Evolutionary conservation across 1,139 yeast genomes (phyloP).

Genomic region (Blastobotrys raffinosifermentans): DNA sequence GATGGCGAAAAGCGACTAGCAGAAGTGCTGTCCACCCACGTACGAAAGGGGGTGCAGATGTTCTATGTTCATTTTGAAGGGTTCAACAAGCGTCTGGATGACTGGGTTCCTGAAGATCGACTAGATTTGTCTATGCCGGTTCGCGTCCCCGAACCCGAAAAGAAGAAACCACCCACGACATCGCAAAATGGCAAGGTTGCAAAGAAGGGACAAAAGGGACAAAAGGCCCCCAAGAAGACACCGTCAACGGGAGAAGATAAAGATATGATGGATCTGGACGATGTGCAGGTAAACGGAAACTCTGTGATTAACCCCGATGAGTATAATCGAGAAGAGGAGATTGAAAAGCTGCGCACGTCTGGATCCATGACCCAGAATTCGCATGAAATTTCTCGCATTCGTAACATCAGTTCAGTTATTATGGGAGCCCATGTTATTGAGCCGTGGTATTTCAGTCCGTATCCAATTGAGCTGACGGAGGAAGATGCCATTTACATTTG

Average conservation of each 20-base stretch:
- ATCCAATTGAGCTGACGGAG: slow-evolving; percentile 90
- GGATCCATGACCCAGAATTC: slow-evolving; percentile 94
- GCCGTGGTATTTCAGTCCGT: slow-evolving; percentile 98
- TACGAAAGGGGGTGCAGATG: slow-evolving; percentile 65
- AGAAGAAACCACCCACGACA: slow-evolving; percentile 18
- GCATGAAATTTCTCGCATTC: slow-evolving; percentile 83
- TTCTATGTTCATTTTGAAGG: slow-evolving; percentile 94
- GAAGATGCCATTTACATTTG: slow-evolving; percentile 85
- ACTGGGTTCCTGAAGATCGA: slow-evolving; percentile 74
- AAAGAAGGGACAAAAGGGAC: slow-evolving; percentile 33
- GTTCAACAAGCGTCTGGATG: slow-evolving; percentile 90
- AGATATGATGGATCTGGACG: slow-evolving; percentile 72
- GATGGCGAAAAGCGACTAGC: slow-evolving; percentile 78
- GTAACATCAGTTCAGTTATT: slow-evolving; percentile 70
- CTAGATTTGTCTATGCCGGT: slow-evolving; percentile 66
- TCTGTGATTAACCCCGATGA: slow-evolving; percentile 46
- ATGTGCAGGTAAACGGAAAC: slow-evolving; percentile 77
- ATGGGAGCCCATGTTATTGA: slow-evolving; percentile 91
- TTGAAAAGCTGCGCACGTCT: slow-evolving; percentile 81
- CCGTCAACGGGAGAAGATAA: slow-evolving; percentile 17
- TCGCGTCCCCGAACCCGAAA: slow-evolving; percentile 56
- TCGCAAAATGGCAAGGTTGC: slow-evolving; percentile 38
- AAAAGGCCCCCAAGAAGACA: slow-evolving; percentile 22
- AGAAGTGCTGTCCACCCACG: slow-evolving; percentile 72
- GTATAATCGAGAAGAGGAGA: slow-evolving; percentile 81